These are phyloP conservation scores for Triticum aestivum DNA, from an alignment of 176 grass and related monocot species.

Conservation along the genomic window IWGSC_CS_RefSeq_v2.1 NC_057799.1:587518888-587519387, in stretches of 20 bases:
- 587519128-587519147: neutral
- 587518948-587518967: neutral
- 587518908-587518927: neutral
- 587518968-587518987: constrained; percentile 7
- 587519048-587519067: neutral
- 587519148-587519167: neutral
- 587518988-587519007: neutral
- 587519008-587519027: constrained; percentile 33
- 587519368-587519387: too few species aligned
- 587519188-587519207: too few species aligned
- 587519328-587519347: too few species aligned
- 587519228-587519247: neutral
- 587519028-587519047: neutral
- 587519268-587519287: too few species aligned
- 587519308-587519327: too few species aligned
- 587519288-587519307: too few species aligned
- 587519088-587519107: neutral
- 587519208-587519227: neutral
- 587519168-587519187: neutral
- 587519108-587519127: neutral
- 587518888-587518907: neutral
- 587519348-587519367: too few species aligned
- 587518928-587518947: neutral
- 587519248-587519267: neutral
- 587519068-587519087: neutral